Base-by-base conservation (phyloP, 1,284 basidiomycete genomes). In the Marasmius oreades region DNA sequence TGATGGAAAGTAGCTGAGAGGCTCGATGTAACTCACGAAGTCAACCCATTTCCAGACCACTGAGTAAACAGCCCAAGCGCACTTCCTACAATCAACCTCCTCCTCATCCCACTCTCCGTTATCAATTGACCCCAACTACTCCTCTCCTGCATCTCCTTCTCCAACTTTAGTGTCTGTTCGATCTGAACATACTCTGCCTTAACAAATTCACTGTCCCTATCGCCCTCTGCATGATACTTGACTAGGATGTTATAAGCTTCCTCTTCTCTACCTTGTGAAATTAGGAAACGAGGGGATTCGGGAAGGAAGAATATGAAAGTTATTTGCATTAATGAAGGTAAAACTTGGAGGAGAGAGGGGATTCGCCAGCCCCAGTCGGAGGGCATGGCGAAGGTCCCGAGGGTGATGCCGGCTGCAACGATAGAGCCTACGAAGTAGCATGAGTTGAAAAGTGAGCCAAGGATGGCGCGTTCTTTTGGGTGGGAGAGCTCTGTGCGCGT, bases 251-350 rank as follows among this genome's bases (percentile, higher is more conserved):
- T 67, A 46, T 72, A 70, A 0, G 85, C 83, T 36, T 84, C 78
- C 0, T 77, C 73, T 3, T 69, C 68, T 16, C 78, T 70, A 12
- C 79, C 81, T 51, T 76, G 77, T 16, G 77, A 77, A 46, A 85
- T 69, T 10, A 86, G 72, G 81, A 81, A 86, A 60, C 85, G 77
- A 37, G 84, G 84, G 1, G 80, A 82, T 63, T 85, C 80, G 2
- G 84, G 83, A 2, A 83, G 73, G 62, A 81, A 76, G 58, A 66
- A 75, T 51, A 80, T 69, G 62, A 79, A 80, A 12, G 59, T 57
- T 22, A 85, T 63, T 60, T 81, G 81, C 23, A 82, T 62, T 26
- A 69, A 36, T 46, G 77, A 78, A 0, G 83, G 81, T 0, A 77
- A 59, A 47, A 76, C 66, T 65, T 87, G 85, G 3, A 86, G 71